phyloP scores from a whole-genome alignment of 2,329 filamentous ascomycete species.

The Diplodia corticola region DNA sequence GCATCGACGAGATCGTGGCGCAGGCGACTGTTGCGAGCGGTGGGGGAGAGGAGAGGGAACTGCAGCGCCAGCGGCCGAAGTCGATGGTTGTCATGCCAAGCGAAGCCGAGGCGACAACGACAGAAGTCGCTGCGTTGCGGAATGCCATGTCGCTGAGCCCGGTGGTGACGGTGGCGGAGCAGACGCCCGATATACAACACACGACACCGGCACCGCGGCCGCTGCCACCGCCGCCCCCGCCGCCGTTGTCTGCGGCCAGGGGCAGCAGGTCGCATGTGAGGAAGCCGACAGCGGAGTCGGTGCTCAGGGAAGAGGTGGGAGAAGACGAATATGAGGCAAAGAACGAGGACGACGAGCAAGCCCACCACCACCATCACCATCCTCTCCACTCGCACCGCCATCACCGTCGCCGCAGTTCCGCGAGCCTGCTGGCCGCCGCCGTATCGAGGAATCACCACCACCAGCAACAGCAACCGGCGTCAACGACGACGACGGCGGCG shows the following conservation, averaged over 20 bases:
- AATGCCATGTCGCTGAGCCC: slow-evolving; percentile 24
- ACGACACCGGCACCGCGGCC: no score
- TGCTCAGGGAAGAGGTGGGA: slow-evolving; percentile 24
- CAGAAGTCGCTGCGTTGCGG: not conserved
- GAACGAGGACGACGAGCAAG: not conserved
- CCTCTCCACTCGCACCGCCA: not conserved
- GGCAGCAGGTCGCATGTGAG: slow-evolving; percentile 33
- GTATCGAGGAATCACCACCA: no score
- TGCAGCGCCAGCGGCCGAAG: not conserved
- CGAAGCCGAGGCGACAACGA: not conserved
- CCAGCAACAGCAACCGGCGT: no score
- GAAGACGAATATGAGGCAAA: not conserved
- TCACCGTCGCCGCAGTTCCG: not conserved
- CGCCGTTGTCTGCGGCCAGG: slow-evolving; percentile 33
- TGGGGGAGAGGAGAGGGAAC: slow-evolving; percentile 17
- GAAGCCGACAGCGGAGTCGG: slow-evolving; percentile 32
- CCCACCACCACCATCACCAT: not conserved
- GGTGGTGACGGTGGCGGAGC: slow-evolving; percentile 38
- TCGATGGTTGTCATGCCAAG: not conserved
- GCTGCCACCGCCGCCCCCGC: not conserved
- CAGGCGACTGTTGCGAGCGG: slow-evolving; percentile 1
- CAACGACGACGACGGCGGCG: not conserved
- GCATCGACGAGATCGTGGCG: slow-evolving; percentile 24
- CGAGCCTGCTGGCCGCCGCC: not conserved
- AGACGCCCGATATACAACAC: slow-evolving; percentile 26